Percentiles rank a stretch among this genome's conserved stretches.
Conservation (phyloP, 2,329 filamentous ascomycete species). For the Orbilia quercus region DNA sequence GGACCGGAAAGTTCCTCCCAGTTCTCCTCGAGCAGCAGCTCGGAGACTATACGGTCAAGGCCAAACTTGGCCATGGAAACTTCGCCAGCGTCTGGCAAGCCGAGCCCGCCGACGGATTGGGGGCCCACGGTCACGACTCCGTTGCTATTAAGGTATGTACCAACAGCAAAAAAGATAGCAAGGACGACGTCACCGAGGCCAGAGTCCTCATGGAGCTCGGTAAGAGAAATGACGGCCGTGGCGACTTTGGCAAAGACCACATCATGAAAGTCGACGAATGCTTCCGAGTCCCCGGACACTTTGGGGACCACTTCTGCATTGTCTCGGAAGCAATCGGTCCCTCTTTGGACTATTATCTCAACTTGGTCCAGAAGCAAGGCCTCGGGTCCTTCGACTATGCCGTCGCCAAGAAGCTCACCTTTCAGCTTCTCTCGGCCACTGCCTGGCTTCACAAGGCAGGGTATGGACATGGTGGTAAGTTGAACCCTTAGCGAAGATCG, state of each 20-base stretch:
- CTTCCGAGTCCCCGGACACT: constrained; percentile 37
- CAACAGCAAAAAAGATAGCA: constrained; percentile 53
- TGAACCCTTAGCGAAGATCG: neutral
- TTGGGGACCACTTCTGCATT: constrained; percentile 52
- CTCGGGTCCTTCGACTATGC: constrained; percentile 38
- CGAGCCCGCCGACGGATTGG: constrained; percentile 21
- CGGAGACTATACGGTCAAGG: constrained; percentile 45
- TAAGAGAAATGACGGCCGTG: constrained; percentile 30
- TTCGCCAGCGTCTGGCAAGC: constrained; percentile 54
- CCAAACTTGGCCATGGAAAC: constrained; percentile 52
- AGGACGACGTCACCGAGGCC: constrained; percentile 42
- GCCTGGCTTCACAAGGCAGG: constrained; percentile 52
- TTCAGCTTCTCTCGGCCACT: constrained; percentile 35
- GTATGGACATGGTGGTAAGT: constrained; percentile 48
- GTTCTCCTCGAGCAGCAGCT: constrained; percentile 48
- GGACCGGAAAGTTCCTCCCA: constrained; percentile 49
- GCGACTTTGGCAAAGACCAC: constrained; percentile 50
- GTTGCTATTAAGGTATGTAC: constrained; percentile 53
- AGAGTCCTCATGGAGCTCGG: constrained; percentile 44
- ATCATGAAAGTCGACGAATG: constrained; percentile 46
- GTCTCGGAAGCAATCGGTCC: constrained; percentile 43
- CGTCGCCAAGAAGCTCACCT: constrained; percentile 47
- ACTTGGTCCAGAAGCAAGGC: constrained; percentile 43
- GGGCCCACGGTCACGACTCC: constrained; percentile 33
- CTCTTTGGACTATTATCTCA: constrained; percentile 51